These are phyloP conservation scores for Ceratocystis destructans DNA, from an alignment of 2,329 filamentous ascomycete genomes.

Conservation along the genomic window DNA sequence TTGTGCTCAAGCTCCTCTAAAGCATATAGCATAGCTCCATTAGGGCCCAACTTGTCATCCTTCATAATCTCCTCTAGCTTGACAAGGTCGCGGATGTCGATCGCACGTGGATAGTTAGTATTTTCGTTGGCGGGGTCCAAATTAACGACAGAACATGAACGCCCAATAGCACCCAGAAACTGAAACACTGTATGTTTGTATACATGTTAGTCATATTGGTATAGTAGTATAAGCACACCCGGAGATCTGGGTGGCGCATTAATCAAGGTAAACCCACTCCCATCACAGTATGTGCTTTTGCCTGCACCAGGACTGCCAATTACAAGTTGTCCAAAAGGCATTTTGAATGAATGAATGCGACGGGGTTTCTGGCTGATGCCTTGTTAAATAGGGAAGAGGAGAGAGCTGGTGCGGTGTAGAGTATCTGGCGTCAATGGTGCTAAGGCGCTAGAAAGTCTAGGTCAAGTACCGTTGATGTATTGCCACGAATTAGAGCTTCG, in stretches of 20 bases:
- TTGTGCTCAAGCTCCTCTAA: slow-evolving; percentile 92
- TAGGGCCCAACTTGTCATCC: slow-evolving; percentile 78
- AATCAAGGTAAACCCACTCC: slow-evolving; percentile 42
- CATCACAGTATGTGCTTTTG: slow-evolving; percentile 97
- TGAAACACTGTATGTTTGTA: slow-evolving; percentile 56
- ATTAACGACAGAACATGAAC: slow-evolving; percentile 89
- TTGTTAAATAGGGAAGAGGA: too few relatives aligned
- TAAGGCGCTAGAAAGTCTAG: neutral
- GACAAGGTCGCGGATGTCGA: slow-evolving; percentile 80
- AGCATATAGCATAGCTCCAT: slow-evolving; percentile 83
- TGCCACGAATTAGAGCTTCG: too few relatives aligned
- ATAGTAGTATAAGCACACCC: neutral
- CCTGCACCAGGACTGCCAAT: slow-evolving; percentile 90
- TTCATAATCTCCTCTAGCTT: slow-evolving; percentile 93
- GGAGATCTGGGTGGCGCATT: neutral
- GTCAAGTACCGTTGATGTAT: too few relatives aligned
- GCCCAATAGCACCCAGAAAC: slow-evolving; percentile 89
- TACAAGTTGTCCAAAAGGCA: slow-evolving; percentile 62
- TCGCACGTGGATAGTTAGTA: slow-evolving; percentile 72
- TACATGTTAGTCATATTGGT: neutral
- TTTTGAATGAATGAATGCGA: slow-evolving; percentile 23
- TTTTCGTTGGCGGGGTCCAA: slow-evolving; percentile 94
- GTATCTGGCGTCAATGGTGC: neutral
- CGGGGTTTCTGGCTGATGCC: neutral
- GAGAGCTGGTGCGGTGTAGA: neutral